A percentile compares a stretch with the other conserved stretches of the same genome.
These are phyloP conservation scores for Articulospora tetracladia DNA, from an alignment of 495 filamentous ascomycete species.

Conservation along the genomic window DNA sequence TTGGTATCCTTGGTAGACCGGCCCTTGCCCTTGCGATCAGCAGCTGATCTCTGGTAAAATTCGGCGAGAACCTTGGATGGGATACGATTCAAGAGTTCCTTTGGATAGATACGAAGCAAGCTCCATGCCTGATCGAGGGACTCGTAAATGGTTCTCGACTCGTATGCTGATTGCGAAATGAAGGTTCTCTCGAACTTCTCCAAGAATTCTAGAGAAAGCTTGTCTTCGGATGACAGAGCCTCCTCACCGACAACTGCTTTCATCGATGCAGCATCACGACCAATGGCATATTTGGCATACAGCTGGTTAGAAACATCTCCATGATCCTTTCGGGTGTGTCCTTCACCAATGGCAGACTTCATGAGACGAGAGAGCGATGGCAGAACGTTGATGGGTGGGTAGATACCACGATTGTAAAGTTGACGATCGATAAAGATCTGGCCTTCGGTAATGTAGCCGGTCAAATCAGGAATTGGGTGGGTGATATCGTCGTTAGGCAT, in stretches of 20 bases:
- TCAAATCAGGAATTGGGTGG: conserved; percentile 97
- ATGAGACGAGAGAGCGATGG: conserved; percentile 98
- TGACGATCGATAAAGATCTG: conserved; percentile 98
- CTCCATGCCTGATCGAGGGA: conserved; percentile 95
- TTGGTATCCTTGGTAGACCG: conserved; percentile 62
- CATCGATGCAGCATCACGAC: conserved; percentile 96
- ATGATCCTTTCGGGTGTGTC: conserved; percentile 92
- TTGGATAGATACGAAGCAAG: conserved; percentile 91
- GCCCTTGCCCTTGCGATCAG: conserved; percentile 55
- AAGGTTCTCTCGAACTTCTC: conserved; percentile 96
- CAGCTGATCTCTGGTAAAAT: conserved; percentile 76
- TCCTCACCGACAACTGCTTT: conserved; percentile 99
- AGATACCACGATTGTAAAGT: conserved; percentile 92
- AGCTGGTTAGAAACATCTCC: conserved; percentile 98
- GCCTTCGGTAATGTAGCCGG: conserved; percentile 97
- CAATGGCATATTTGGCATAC: conserved; percentile 99
- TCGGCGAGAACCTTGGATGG: conserved; percentile 90
- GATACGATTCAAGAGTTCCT: conserved; percentile 96
- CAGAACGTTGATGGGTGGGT: conserved; percentile 98
- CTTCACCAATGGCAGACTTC: conserved; percentile 99
- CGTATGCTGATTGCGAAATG: conserved; percentile 89
- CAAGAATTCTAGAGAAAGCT: conserved; percentile 94
- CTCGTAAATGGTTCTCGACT: conserved; percentile 83
- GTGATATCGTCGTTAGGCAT: conserved; percentile 99
- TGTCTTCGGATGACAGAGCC: conserved; percentile 91